Evolutionary conservation across 192 early-diverging fungal species (phyloP).

Genomic region (Phlyctochytrium planicorne): DNA sequence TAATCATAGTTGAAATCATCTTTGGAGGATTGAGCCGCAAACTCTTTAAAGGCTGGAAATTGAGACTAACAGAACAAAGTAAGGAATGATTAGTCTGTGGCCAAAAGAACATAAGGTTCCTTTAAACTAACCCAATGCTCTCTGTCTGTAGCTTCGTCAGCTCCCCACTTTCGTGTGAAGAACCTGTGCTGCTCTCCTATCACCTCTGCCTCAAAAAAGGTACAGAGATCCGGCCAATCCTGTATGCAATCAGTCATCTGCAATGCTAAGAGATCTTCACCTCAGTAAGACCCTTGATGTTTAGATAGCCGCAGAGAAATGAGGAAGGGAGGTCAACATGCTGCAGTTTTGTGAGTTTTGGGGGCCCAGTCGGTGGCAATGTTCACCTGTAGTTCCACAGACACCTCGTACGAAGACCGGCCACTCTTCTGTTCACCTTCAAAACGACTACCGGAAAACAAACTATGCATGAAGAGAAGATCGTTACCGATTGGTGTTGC

Average conservation of each 20-base stretch:
- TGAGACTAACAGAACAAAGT: slow-evolving; percentile 22
- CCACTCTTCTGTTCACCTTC: slow-evolving; percentile 66
- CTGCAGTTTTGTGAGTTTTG: slow-evolving; percentile 13
- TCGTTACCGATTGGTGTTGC: too few species aligned
- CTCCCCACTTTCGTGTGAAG: slow-evolving; percentile 82
- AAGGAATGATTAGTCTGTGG: background rate
- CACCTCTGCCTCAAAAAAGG: slow-evolving; percentile 88
- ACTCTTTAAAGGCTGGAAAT: slow-evolving; percentile 47
- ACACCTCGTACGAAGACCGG: slow-evolving; percentile 62
- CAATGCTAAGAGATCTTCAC: slow-evolving; percentile 6
- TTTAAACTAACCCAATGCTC: slow-evolving; percentile 78
- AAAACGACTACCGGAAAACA: slow-evolving; percentile 67
- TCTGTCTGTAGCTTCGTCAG: slow-evolving; percentile 69
- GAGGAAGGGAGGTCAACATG: slow-evolving; percentile 70
- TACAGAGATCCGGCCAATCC: slow-evolving; percentile 78
- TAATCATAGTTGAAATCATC: slow-evolving; percentile 56
- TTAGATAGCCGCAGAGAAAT: slow-evolving; percentile 77
- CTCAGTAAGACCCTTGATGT: slow-evolving; percentile 76
- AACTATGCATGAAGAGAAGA: slow-evolving; percentile 21
- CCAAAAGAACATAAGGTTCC: background rate
- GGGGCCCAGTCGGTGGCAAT: background rate
- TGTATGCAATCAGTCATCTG: slow-evolving; percentile 5
- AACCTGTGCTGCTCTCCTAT: slow-evolving; percentile 77
- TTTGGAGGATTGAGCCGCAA: slow-evolving; percentile 34
- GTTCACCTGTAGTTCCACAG: slow-evolving; percentile 75